Evolutionary conservation across 2,329 filamentous ascomycete genomes (phyloP), one percentile per base, ranked within the genome.

Genomic region (Magnaporthales sp.): DNA sequence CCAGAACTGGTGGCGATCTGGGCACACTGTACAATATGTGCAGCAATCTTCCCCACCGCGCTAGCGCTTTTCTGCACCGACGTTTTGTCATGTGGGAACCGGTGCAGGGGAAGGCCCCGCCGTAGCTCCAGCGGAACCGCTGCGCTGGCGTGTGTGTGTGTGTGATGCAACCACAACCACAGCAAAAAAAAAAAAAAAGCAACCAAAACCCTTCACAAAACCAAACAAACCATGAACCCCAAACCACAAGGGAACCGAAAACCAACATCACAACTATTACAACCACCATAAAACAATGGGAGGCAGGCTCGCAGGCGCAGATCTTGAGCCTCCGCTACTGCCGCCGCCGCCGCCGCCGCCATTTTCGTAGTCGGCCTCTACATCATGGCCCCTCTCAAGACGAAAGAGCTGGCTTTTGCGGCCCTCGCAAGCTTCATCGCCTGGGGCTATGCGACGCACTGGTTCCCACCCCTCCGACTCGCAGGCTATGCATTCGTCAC

Each of bases 371-470:
- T 19, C 10, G 26, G n/a, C 31, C 26, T 26, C 67, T 66, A 61
- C 76, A 80, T 74, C 78, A 88, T 91, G 90, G 88, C 86, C 83
- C 54, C 54, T 26, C 83, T 92, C 80, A 86, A 87, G 82, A 86
- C 87, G 80, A 87, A 86, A 83, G 85, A 93, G 85, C 83, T 89
- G 77, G 83, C 87, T 76, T 77, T 91, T 78, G 87, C 88, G 76
- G 85, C 84, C 77, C 77, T 90, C 76, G 87, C 84, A 77, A 85
- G 83, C 77, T 92, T 97, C 78, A 82, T 97, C 76, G 89, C 92
- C 75, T 98, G 94, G 94, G 91, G 91, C 69, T 89, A 93, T 76
- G 85, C 90, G 68, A 89, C 92, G 71, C 89, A 91, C 80, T 96
- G 91, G 89, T 82, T 93, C 73, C 93, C 94, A 31, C 80, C 88